Conservation (phyloP, 176 grass and related monocot genomes). For the Cocos nucifera region DNA sequence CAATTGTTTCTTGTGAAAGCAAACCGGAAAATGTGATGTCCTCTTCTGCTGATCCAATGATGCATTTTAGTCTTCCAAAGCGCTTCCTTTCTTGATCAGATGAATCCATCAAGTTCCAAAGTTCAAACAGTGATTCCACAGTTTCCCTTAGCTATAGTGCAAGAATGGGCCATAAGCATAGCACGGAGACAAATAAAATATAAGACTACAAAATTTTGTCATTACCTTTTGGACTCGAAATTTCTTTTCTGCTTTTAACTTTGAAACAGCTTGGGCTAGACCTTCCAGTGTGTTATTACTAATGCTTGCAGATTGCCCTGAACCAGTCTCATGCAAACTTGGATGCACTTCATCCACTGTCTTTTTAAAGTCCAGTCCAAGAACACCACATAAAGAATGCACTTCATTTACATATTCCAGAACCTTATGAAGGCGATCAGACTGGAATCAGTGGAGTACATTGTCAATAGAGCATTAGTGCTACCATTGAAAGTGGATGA, state of each 20-base stretch:
- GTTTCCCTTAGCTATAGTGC: conserved; percentile 67
- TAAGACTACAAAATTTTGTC: not conserved
- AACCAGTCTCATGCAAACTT: conserved; percentile 69
- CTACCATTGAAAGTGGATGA: not conserved
- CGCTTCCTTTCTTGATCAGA: conserved; percentile 62
- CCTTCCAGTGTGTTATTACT: conserved; percentile 73
- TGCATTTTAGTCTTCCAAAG: conserved; percentile 52
- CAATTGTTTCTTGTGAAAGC: conserved; percentile 64
- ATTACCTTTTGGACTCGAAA: conserved; percentile 64
- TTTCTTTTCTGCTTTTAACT: conserved; percentile 66
- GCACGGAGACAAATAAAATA: conserved; percentile 7
- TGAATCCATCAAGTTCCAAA: conserved; percentile 95
- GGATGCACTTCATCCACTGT: conserved; percentile 78
- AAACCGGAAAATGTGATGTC: conserved; percentile 46
- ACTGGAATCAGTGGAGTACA: conserved; percentile 40
- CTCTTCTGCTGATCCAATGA: conserved; percentile 56
- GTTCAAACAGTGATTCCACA: conserved; percentile 62
- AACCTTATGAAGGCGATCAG: conserved; percentile 81
- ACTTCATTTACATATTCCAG: conserved; percentile 81
- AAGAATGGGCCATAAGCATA: conserved; percentile 14
- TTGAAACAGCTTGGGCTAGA: conserved; percentile 49
- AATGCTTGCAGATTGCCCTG: conserved; percentile 67
- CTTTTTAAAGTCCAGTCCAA: conserved; percentile 66
- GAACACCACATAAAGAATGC: conserved; percentile 74
- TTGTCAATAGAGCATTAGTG: not conserved